These are phyloP conservation scores for Moesziomyces parantarcticus DNA, from an alignment of 1,284 basidiomycete species.

Conservation along the genomic window DNA sequence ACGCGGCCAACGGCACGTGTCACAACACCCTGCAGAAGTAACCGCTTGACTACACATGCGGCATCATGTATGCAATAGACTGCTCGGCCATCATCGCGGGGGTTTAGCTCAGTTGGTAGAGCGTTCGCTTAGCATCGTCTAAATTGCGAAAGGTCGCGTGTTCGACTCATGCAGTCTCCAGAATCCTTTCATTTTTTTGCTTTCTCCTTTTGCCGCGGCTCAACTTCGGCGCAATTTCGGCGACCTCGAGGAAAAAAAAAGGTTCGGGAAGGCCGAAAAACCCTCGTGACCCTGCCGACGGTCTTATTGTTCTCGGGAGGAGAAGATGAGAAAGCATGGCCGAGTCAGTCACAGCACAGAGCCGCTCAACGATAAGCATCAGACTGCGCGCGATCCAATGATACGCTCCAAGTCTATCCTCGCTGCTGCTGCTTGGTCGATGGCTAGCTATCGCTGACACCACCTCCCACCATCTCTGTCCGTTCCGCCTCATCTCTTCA, in stretches of 20 bases:
- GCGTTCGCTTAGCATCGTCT: constrained; percentile 56
- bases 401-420: not conserved
- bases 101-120: constrained; percentile 61
- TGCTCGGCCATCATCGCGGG: constrained; percentile 8
- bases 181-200: constrained; percentile 4
- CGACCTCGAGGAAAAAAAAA: no score
- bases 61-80: no score
- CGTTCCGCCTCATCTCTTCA: no score
- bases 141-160: constrained; percentile 56
- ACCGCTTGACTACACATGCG: no score
- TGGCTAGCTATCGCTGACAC: not conserved
- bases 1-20: no score
- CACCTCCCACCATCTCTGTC: no score
- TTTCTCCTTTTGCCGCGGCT: constrained; percentile 1
- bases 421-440: not conserved
- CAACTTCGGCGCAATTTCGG: constrained; percentile 15
- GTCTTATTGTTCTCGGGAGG: not conserved
- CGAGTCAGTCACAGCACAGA: no score
- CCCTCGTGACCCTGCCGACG: constrained; percentile 27
- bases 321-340: no score
- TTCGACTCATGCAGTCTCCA: constrained; percentile 60
- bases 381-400: no score
- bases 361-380: no score
- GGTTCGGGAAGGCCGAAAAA: no score
- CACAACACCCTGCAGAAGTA: no score